Evolutionary conservation across 352 stramenopile genomes (phyloP).

Genomic region (Lagenidium giganteum): DNA sequence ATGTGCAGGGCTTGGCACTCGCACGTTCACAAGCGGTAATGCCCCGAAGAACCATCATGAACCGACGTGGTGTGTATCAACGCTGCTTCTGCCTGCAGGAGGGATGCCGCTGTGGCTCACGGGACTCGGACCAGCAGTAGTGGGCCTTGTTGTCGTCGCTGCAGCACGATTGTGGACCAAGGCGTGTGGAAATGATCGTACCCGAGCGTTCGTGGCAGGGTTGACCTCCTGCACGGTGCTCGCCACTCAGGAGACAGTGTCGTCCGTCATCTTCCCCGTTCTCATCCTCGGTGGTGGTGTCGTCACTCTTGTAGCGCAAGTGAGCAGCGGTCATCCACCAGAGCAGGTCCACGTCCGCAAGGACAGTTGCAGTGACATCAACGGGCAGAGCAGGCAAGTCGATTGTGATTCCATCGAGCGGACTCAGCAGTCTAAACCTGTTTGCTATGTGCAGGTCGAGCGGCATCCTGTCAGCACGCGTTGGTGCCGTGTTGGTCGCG

Average conservation of each 20-base stretch:
- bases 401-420: too few relatives aligned
- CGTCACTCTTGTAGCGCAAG: constrained; percentile 41
- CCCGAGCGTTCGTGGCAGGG: constrained; percentile 66
- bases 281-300: constrained; percentile 79
- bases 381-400: too few relatives aligned
- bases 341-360: too few relatives aligned
- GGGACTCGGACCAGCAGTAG: constrained; percentile 82
- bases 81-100: too few relatives aligned
- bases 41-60: not conserved
- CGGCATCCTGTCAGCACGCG: not conserved
- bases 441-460: too few relatives aligned
- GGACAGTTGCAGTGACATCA: too few relatives aligned
- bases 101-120: constrained; percentile 76
- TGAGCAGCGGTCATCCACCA: too few relatives aligned
- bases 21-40: too few relatives aligned
- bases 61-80: too few relatives aligned
- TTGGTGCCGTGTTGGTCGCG: not conserved
- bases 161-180: constrained; percentile 70
- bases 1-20: constrained; percentile 67
- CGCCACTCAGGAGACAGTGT: constrained; percentile 50
- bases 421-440: too few relatives aligned
- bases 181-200: constrained; percentile 40
- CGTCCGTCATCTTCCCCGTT: constrained; percentile 84
- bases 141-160: constrained; percentile 90
- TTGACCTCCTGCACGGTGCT: constrained; percentile 65